Percentiles rank a stretch among this genome's conserved stretches.
These are phyloP conservation scores for Dioszegia crocea DNA, from an alignment of 768 basidiomycete genomes.

Conservation along the genomic window DNA sequence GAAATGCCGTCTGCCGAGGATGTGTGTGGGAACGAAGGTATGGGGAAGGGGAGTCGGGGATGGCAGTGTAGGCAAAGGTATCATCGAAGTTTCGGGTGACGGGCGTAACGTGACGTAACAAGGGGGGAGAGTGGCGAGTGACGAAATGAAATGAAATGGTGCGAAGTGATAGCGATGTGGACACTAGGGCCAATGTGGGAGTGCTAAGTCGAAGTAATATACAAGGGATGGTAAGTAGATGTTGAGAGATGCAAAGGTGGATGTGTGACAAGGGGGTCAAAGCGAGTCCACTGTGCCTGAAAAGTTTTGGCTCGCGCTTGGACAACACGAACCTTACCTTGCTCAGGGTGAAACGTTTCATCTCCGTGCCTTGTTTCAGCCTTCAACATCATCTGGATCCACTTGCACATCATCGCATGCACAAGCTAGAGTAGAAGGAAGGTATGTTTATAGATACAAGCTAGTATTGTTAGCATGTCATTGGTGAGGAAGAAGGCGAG, in stretches of 20 bases:
- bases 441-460: slow-evolving; percentile 18
- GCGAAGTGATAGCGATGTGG: no score
- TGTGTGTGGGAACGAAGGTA: not conserved
- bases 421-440: not conserved
- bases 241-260: no score
- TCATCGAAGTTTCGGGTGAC: not conserved
- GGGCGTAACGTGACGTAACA: not conserved
- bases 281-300: not conserved
- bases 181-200: no score
- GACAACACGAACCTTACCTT: slow-evolving; percentile 2
- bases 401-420: not conserved
- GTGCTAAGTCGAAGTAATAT: not conserved
- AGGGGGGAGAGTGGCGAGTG: not conserved
- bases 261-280: no score
- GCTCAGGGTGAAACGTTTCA: not conserved
- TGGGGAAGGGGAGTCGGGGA: not conserved
- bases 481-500: not conserved
- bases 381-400: not conserved
- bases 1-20: slow-evolving; percentile 14
- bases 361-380: slow-evolving; percentile 6
- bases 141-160: not conserved
- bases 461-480: slow-evolving; percentile 7
- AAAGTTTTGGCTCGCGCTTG: not conserved
- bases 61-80: not conserved
- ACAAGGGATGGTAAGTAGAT: not conserved